Evolutionary conservation across 352 stramenopile genomes (phyloP).

Genomic region (Globisporangium okanoganense): DNA sequence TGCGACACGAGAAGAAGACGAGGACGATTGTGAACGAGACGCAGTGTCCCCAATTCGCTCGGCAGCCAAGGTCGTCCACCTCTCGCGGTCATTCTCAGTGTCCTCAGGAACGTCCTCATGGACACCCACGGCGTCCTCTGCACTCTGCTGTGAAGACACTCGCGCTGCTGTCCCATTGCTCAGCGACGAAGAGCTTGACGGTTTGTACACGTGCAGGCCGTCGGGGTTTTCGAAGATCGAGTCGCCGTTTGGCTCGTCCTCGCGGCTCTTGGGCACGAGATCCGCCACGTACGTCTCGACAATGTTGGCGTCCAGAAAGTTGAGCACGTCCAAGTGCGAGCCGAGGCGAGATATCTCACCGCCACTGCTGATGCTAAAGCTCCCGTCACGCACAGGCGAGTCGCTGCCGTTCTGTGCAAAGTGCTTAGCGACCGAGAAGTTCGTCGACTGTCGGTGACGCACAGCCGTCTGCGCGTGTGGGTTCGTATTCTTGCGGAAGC

Average conservation of each 20-base stretch:
- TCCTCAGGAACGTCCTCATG: neutral
- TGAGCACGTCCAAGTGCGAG: slow-evolving; percentile 38
- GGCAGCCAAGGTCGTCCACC: slow-evolving; percentile 10
- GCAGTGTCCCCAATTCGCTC: neutral
- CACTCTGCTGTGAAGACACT: slow-evolving; percentile 24
- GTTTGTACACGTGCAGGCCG: slow-evolving; percentile 20
- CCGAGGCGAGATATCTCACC: slow-evolving; percentile 8
- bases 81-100: neutral
- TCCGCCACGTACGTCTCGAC: slow-evolving; percentile 45
- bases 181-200: neutral
- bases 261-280: slow-evolving; percentile 10
- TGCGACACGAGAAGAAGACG: slow-evolving; percentile 15
- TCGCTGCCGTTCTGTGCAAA: neutral
- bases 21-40: slow-evolving; percentile 1
- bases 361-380: neutral
- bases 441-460: neutral
- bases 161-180: slow-evolving; percentile 11
- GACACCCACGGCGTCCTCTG: slow-evolving; percentile 24
- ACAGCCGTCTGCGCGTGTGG: slow-evolving; percentile 4
- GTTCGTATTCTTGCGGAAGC: slow-evolving; percentile 18
- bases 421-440: neutral
- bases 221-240: slow-evolving; percentile 32
- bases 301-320: slow-evolving; percentile 51
- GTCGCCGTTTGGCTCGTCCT: slow-evolving; percentile 18
- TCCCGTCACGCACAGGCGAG: neutral